Evolutionary conservation across 352 stramenopile genomes (phyloP).

Genomic region (Phytophthora brassicae): DNA sequence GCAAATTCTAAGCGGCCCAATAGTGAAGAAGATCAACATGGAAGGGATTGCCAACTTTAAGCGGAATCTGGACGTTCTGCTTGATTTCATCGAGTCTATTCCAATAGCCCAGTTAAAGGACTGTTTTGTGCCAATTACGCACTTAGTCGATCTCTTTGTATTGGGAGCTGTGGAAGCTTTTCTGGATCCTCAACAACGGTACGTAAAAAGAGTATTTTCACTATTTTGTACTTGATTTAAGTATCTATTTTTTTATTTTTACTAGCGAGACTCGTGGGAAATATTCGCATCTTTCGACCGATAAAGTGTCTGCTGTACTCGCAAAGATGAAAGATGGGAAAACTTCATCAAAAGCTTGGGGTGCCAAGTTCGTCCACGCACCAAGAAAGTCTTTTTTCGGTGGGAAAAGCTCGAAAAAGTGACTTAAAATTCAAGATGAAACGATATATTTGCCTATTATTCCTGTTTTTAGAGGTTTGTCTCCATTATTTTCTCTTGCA

Average conservation of each 20-base stretch:
- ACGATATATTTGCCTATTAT: neutral
- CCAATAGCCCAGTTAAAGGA: slow-evolving; percentile 62
- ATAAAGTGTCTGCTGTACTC: slow-evolving; percentile 62
- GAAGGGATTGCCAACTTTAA: slow-evolving; percentile 78
- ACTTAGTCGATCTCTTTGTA: slow-evolving; percentile 71
- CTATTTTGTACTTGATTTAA: slow-evolving; percentile 1
- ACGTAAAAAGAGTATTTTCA: slow-evolving; percentile 1
- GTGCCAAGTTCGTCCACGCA: slow-evolving; percentile 34
- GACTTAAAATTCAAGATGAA: slow-evolving; percentile 14
- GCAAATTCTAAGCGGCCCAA: slow-evolving; percentile 58
- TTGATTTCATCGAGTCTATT: slow-evolving; percentile 64
- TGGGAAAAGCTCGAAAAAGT: slow-evolving; percentile 59
- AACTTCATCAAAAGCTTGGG: slow-evolving; percentile 51
- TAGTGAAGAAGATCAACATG: slow-evolving; percentile 72
- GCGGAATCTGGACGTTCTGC: slow-evolving; percentile 68
- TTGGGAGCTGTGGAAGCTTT: slow-evolving; percentile 61
- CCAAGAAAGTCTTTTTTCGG: slow-evolving; percentile 60
- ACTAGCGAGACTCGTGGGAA: slow-evolving; percentile 53
- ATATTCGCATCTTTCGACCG: slow-evolving; percentile 65
- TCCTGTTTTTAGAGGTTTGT: neutral
- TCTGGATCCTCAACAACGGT: slow-evolving; percentile 65
- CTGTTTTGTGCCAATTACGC: slow-evolving; percentile 62
- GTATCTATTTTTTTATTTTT: neutral
- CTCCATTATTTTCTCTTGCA: slow-evolving; percentile 17
- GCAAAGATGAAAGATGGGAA: slow-evolving; percentile 80